Conservation (phyloP, 2,329 filamentous ascomycete species). For the Cercospora sojina region DNA sequence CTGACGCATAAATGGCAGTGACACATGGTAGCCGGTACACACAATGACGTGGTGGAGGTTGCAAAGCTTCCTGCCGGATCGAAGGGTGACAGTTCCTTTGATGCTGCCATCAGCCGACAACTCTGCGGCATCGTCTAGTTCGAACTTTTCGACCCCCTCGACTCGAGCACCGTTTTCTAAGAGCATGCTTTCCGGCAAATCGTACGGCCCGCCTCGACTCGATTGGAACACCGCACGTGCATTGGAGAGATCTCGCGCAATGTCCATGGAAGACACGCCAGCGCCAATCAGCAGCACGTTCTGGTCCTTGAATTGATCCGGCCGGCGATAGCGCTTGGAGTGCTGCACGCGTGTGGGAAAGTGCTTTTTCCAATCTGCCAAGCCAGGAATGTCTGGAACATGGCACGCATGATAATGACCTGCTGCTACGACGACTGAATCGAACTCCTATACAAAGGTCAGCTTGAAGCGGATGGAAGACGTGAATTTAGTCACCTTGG, state of each 20-base stretch:
- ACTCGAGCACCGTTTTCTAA: slow-evolving; percentile 56
- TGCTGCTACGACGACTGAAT: slow-evolving; percentile 54
- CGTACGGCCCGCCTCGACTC: slow-evolving; percentile 60
- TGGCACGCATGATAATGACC: slow-evolving; percentile 56
- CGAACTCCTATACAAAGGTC: slow-evolving; percentile 41
- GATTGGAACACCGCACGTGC: slow-evolving; percentile 54
- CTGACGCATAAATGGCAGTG: slow-evolving; percentile 61
- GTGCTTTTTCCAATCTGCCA: slow-evolving; percentile 47
- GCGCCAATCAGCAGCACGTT: slow-evolving; percentile 58
- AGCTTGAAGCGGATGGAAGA: background rate
- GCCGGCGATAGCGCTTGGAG: slow-evolving; percentile 53
- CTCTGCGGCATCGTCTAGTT: slow-evolving; percentile 23
- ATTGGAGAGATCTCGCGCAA: slow-evolving; percentile 53
- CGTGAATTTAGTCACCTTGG: background rate
- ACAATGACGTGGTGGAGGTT: slow-evolving; percentile 63
- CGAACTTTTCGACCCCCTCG: slow-evolving; percentile 52
- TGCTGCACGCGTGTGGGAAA: slow-evolving; percentile 51
- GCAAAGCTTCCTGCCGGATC: slow-evolving; percentile 53
- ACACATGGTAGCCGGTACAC: slow-evolving; percentile 68
- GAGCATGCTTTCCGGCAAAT: slow-evolving; percentile 55
- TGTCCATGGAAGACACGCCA: slow-evolving; percentile 56
- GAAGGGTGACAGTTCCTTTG: slow-evolving; percentile 53
- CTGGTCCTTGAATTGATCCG: slow-evolving; percentile 53
- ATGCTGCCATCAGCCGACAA: slow-evolving; percentile 40
- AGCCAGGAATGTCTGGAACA: slow-evolving; percentile 51